Base-by-base conservation (phyloP, 345 rosid species). In the Orychophragmus violaceus region DNA sequence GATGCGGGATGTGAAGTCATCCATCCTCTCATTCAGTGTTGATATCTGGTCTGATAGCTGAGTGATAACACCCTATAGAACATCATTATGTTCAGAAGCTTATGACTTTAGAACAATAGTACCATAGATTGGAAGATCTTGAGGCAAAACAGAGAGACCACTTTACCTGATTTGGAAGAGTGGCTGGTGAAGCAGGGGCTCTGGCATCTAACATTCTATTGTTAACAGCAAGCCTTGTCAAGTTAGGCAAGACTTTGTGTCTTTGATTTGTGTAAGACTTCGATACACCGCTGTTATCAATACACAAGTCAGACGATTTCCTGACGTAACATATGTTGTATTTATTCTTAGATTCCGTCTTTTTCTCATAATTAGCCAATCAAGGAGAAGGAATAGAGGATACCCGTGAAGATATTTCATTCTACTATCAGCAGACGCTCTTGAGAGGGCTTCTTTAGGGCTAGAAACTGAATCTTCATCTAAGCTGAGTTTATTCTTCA, bases 21-120 rank as follows among this genome's bases (percentile, higher is more conserved):
- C 96, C 96, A 90, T 93, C 78, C 97, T 85, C 82, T 93, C 96
- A n/a, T 85, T 93, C 80, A 88, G 71, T 28, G 96, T 93, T 16
- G 95, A 88, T 46, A 93, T 90, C 79, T 93, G 97, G 55, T 90
- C 97, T 5, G 96, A 85, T 24, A 90, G 97, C 76, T 88, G 97
- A 70, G 89, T 83, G 50, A 88, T 62, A 21, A 80, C 83, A 53
- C 98, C 98, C 98, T 92, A 76, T 10, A 44, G 17, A 42, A 39
- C 62, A 71, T 45, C 69, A 41, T 37, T 11, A 50, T 51, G 37
- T 16, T 41, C 65, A 64, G 69, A n/a, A n/a, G n/a, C n/a, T 29
- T 7, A 21, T 63, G 1, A 23, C 55, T 36, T 59, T 35, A 25
- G 9, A 60, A 28, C 62, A 22, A 52, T 37, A 30, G 16, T 58